Conservation (phyloP, 2,329 filamentous ascomycete genomes). For the Arthrobotrys iridis region DNA sequence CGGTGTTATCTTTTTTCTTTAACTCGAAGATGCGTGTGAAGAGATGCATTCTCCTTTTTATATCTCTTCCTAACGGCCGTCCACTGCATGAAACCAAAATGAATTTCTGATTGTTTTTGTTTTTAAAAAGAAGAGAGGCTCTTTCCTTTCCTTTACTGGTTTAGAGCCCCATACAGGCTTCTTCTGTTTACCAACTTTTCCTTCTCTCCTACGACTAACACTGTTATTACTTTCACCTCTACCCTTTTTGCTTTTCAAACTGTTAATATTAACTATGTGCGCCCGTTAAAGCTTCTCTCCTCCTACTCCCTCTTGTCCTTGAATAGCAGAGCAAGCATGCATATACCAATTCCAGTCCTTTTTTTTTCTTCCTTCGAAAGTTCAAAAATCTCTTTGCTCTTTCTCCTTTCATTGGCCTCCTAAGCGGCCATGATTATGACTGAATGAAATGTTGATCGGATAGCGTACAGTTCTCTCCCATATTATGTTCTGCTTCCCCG, state of each 20-base stretch:
- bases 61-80: conserved; percentile 39
- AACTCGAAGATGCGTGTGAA: conserved; percentile 40
- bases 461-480: conserved; percentile 17
- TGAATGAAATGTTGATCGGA: conserved; percentile 13
- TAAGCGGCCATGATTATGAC: conserved; percentile 21
- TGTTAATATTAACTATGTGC: conserved; percentile 44
- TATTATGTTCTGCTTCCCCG: not conserved
- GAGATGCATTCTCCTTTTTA: conserved; percentile 40
- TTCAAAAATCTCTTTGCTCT: conserved; percentile 1
- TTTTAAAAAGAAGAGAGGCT: conserved; percentile 14
- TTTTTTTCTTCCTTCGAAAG: conserved; percentile 8
- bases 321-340: conserved; percentile 35
- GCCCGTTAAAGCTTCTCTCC: conserved; percentile 21
- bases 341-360: conserved; percentile 14
- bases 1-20: conserved; percentile 31
- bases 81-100: conserved; percentile 47
- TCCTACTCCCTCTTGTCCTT: conserved; percentile 14
- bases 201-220: not conserved
- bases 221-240: not conserved
- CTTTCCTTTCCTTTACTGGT: conserved; percentile 17
- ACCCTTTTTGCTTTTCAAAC: conserved; percentile 19
- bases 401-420: not conserved
- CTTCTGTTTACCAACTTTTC: not conserved
- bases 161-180: not conserved
- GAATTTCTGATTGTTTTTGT: conserved; percentile 28